Conservation (phyloP, 495 filamentous ascomycete species). For the Achaetomiella virescens region DNA sequence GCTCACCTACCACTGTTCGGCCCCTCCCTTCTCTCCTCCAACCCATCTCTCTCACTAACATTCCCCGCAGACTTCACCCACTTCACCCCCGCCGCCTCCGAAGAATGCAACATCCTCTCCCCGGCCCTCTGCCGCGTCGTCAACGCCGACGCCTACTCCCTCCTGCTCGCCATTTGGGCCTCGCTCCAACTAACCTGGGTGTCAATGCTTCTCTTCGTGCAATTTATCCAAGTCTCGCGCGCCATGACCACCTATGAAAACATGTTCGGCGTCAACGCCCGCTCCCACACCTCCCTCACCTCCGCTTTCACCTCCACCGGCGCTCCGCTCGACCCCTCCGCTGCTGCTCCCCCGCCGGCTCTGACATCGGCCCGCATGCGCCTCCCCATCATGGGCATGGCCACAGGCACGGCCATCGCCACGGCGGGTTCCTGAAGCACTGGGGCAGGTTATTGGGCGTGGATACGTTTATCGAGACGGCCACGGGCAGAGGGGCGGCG, state of each 20-base stretch:
- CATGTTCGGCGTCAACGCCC: constrained; percentile 66
- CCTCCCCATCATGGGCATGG: constrained; percentile 26
- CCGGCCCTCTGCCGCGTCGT: constrained; percentile 64
- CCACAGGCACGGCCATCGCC: constrained; percentile 41
- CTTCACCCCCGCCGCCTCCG: constrained; percentile 25
- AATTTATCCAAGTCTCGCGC: constrained; percentile 81
- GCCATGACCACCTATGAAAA: constrained; percentile 95
- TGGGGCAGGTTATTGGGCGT: constrained; percentile 83
- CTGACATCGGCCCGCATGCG: constrained; percentile 20
- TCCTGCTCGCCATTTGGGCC: constrained; percentile 71
- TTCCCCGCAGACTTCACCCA: constrained; percentile 28
- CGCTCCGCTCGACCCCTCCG: constrained; percentile 55
- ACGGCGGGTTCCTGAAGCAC: constrained; percentile 59
- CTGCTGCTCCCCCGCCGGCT: constrained; percentile 30
- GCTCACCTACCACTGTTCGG: constrained; percentile 38
- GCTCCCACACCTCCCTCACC: constrained; percentile 57
- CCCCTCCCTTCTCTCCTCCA: constrained; percentile 8
- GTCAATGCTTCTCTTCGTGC: constrained; percentile 88
- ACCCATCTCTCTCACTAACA: background rate
- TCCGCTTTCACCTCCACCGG: constrained; percentile 74
- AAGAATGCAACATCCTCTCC: constrained; percentile 69
- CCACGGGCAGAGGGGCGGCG: constrained; percentile 52
- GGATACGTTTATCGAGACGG: constrained; percentile 84
- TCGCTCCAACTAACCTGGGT: constrained; percentile 86
- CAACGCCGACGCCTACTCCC: constrained; percentile 74